A percentile compares a stretch with the other conserved stretches of the same genome.
Evolutionary conservation across 148 eudicot species (phyloP).

Genomic region (Heliamphora exappendiculata): DNA sequence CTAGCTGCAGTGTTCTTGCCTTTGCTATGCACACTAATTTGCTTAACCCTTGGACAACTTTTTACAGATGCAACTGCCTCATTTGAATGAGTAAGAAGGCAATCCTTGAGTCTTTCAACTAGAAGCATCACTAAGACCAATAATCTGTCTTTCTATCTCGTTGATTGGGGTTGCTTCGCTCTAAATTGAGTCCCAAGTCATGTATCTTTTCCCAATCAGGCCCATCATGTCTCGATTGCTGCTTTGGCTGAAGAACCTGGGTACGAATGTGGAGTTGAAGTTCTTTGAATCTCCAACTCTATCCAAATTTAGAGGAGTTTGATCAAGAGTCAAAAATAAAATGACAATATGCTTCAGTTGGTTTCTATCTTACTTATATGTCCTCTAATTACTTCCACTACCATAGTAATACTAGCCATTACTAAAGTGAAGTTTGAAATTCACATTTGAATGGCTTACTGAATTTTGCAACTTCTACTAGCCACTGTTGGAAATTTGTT

Average conservation of each 20-base stretch:
- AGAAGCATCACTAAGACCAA: not conserved
- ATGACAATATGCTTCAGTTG: not conserved
- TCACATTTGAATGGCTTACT: not conserved
- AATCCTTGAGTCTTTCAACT: not conserved
- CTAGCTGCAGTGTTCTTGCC: not conserved
- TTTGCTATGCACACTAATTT: not conserved
- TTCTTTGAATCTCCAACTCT: not conserved
- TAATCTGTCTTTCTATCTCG: not conserved
- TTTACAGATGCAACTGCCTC: not conserved
- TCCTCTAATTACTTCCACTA: not conserved
- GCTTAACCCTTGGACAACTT: not conserved
- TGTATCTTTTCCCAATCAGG: too few species aligned
- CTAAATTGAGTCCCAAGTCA: not conserved
- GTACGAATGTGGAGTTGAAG: not conserved
- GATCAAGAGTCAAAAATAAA: not conserved
- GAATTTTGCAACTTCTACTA: not conserved
- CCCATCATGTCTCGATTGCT: not conserved
- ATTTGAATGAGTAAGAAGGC: not conserved
- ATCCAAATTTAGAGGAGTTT: not conserved
- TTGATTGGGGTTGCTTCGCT: not conserved
- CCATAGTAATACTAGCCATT: not conserved
- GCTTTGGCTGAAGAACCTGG: not conserved
- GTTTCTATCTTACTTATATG: not conserved
- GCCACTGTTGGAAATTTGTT: too few species aligned
- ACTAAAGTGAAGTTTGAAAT: not conserved